A percentile compares a stretch with the other conserved stretches of the same genome.
Evolutionary conservation across 2,329 filamentous ascomycete species (phyloP).

Genomic region (Chaetomiaceae sp.): DNA sequence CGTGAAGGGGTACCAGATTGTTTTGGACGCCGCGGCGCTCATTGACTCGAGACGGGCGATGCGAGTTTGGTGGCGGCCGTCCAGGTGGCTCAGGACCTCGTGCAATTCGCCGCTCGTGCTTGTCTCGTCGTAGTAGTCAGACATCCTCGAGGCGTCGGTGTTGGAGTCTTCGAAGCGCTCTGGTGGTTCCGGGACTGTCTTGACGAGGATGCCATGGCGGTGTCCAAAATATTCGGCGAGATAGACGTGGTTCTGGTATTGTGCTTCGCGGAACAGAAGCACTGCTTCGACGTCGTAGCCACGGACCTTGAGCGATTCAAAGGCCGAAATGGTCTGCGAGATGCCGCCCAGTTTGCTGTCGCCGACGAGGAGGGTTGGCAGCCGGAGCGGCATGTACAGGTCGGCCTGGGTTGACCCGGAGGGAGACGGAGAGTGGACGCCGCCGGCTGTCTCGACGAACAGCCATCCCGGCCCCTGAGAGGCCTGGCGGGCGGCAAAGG

Average conservation of each 20-base stretch:
- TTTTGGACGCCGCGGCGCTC: constrained; percentile 54
- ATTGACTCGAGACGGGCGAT: constrained; percentile 58
- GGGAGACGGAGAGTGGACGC: constrained; percentile 73
- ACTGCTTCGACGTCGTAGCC: constrained; percentile 73
- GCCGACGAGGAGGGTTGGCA: constrained; percentile 69
- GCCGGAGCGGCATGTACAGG: constrained; percentile 67
- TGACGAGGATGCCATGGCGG: constrained; percentile 53
- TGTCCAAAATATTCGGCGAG: constrained; percentile 62
- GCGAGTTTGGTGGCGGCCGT: constrained; percentile 50
- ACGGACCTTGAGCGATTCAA: constrained; percentile 70
- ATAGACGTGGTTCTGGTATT: constrained; percentile 66
- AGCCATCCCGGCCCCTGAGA: constrained; percentile 52
- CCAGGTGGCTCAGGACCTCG: constrained; percentile 46
- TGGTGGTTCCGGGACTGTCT: constrained; percentile 58
- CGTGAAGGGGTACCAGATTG: constrained; percentile 85
- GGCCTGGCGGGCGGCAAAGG: constrained; percentile 35
- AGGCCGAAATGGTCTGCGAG: constrained; percentile 73
- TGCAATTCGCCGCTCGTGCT: neutral
- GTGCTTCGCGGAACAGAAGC: constrained; percentile 61
- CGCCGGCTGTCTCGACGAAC: constrained; percentile 77
- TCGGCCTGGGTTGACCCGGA: constrained; percentile 75
- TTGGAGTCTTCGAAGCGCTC: neutral
- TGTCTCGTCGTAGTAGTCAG: constrained; percentile 38
- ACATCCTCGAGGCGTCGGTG: neutral
- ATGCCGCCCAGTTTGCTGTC: constrained; percentile 76